Evolutionary conservation across 306 rosid species (phyloP), one percentile per base, ranked within the genome.

Genomic region (Carpinus viminea): DNA sequence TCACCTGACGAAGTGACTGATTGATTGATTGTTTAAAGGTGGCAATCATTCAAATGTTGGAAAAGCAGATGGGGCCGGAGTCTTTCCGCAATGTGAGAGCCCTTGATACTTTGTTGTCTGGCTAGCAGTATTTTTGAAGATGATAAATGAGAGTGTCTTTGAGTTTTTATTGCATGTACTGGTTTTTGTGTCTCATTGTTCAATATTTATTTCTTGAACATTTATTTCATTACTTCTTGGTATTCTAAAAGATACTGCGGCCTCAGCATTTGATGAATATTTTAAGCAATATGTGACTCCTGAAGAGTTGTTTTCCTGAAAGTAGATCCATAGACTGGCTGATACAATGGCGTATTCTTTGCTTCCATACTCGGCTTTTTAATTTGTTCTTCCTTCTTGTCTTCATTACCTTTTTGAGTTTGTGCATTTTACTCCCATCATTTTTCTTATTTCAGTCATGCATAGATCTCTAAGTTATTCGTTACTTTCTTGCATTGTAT

Each of bases 1-100:
- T 8, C 18, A 62, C 59, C 10, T 1, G 41, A 54, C 38, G 2
- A 55, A 55, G 21, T 57, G 28, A 57, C 64, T 31, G 46, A 36
- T 50, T 9, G 50, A 54, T 31, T 1, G 65, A 36, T 79, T 72
- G 21, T 70, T 65, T 79, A 66, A 82, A 95, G 99, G 98, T 95
- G 80, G 97, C 99, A 38, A 84, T 93, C 87, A 95, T 93, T 89
- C 98, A 95, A 83, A 93, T 95, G 98, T 77, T 95, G 89, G 99
- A 95, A 86, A 95, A 95, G 87, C 98, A 95, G 82, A 95, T 95
- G 99, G 99, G 99, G 70, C 97, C 98, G 0, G 99, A 95, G 88
- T 92, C 93, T 60, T 95, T 95, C 74, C 97, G 99, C 41, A 93
- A 90, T 86, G 99, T 95, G 83, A 89, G 86, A 47, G 60, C 83